Evolutionary conservation across 2,329 filamentous ascomycete species (phyloP).

Genomic region (Pyricularia sp.): DNA sequence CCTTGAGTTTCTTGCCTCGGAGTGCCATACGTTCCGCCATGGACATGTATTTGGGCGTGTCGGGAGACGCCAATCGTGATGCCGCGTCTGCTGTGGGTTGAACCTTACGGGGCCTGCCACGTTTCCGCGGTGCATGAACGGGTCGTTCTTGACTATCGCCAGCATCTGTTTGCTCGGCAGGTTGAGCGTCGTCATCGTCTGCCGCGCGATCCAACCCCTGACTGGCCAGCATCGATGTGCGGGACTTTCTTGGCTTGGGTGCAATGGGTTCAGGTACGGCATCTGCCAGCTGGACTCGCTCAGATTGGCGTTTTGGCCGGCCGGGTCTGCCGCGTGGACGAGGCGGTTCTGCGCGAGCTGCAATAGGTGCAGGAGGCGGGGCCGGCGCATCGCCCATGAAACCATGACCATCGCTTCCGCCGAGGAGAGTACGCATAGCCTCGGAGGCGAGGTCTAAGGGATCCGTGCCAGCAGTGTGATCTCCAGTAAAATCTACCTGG

Average conservation of each 20-base stretch:
- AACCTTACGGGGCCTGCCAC: conserved; percentile 16
- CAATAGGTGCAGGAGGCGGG: not conserved
- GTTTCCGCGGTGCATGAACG: conserved; percentile 8
- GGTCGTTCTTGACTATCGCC: conserved; percentile 4
- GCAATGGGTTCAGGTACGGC: not conserved
- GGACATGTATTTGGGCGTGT: conserved; percentile 33
- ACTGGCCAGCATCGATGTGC: conserved; percentile 4
- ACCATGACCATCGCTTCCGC: not conserved
- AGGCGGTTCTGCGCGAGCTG: not conserved
- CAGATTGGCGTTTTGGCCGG: not conserved
- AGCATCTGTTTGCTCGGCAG: not conserved
- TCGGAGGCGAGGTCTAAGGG: conserved; percentile 18
- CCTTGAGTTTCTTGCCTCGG: conserved; percentile 40
- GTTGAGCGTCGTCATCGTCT: not conserved
- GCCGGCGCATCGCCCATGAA: not conserved
- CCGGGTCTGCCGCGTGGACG: not conserved
- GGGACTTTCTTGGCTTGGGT: not conserved
- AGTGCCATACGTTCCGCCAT: conserved; percentile 49
- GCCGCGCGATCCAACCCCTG: not conserved
- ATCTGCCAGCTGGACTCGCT: not conserved
- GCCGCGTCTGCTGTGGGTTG: conserved; percentile 9
- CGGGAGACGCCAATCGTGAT: conserved; percentile 7
- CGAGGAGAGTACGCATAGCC: conserved; percentile 20
- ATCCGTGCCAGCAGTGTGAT: not conserved
- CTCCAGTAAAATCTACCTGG: not conserved